Evolutionary conservation across 352 stramenopile species (phyloP).

Genomic region (Phytophthora chlamydospora): DNA sequence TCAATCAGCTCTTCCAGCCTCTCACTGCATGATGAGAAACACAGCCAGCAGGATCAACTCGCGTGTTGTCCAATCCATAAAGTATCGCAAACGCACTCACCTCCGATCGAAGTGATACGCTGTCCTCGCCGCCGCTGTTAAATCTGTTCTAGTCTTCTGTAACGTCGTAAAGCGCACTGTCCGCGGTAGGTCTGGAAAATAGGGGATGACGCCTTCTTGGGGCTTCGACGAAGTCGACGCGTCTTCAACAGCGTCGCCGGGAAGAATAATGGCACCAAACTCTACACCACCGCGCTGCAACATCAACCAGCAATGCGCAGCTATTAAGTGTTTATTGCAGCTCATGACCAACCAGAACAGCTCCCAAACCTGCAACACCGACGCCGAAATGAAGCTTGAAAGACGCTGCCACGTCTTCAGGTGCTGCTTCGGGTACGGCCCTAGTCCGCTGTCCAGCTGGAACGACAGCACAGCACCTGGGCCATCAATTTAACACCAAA

Average conservation of each 20-base stretch:
- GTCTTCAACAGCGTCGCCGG: slow-evolving; percentile 64
- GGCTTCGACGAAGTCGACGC: slow-evolving; percentile 26
- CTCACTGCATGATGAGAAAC: slow-evolving; percentile 29
- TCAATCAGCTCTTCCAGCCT: slow-evolving; percentile 59
- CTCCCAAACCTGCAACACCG: slow-evolving; percentile 55
- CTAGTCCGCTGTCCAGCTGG: slow-evolving; percentile 81
- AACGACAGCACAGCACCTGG: slow-evolving; percentile 72
- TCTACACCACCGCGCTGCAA: slow-evolving; percentile 70
- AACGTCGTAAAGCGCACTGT: slow-evolving; percentile 74
- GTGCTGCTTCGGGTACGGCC: slow-evolving; percentile 83
- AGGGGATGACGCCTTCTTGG: slow-evolving; percentile 51
- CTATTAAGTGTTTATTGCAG: too few species aligned
- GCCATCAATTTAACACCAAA: slow-evolving; percentile 1
- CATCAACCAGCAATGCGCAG: not conserved
- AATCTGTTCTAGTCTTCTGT: slow-evolving; percentile 38
- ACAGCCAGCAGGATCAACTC: not conserved
- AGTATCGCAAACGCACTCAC: slow-evolving; percentile 26
- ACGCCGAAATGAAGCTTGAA: slow-evolving; percentile 67
- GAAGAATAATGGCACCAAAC: slow-evolving; percentile 68
- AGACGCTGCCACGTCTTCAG: slow-evolving; percentile 72
- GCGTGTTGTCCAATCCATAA: not conserved
- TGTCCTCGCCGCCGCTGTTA: slow-evolving; percentile 64
- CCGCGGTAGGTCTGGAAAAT: slow-evolving; percentile 77
- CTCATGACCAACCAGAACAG: not conserved
- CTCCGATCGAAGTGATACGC: slow-evolving; percentile 82